A percentile compares a stretch with the other conserved stretches of the same genome.
Conservation (phyloP, 1,284 basidiomycete genomes). For the Malassezia yamatoensis region DNA sequence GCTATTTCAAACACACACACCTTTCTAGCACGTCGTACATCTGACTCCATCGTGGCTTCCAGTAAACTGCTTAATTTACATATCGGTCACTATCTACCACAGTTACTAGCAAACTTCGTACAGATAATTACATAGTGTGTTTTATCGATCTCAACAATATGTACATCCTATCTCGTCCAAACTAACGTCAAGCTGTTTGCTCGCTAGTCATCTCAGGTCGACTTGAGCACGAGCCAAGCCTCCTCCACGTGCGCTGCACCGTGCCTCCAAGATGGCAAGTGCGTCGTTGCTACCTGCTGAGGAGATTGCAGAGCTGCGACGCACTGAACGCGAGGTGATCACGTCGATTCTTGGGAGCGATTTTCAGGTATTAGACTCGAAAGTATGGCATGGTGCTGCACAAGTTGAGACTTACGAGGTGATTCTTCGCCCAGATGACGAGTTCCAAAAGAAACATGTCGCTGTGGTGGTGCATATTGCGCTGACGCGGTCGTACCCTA, state of each 20-base stretch:
- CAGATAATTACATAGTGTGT: no score
- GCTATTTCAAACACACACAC: neutral
- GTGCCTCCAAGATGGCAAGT: neutral
- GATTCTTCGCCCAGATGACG: constrained; percentile 32
- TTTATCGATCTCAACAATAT: no score
- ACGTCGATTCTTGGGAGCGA: constrained; percentile 35
- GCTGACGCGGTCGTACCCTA: constrained; percentile 39
- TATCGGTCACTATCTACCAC: neutral
- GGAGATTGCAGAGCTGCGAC: constrained; percentile 34
- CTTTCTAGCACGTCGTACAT: constrained; percentile 14
- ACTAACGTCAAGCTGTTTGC: neutral
- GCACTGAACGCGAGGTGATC: constrained; percentile 38
- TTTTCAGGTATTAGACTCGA: constrained; percentile 24
- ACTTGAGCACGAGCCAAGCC: constrained; percentile 6
- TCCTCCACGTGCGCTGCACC: neutral
- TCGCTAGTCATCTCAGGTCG: neutral
- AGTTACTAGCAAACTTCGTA: no score
- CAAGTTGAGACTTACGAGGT: constrained; percentile 32
- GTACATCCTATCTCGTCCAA: no score
- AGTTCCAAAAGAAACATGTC: constrained; percentile 27
- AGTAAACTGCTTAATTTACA: neutral
- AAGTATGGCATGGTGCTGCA: constrained; percentile 25
- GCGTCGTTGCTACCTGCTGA: constrained; percentile 3
- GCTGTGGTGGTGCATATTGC: constrained; percentile 26
- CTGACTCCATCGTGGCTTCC: constrained; percentile 5